Evolutionary conservation across 257 asterid species (phyloP).

Genomic region (Rhazya stricta): DNA sequence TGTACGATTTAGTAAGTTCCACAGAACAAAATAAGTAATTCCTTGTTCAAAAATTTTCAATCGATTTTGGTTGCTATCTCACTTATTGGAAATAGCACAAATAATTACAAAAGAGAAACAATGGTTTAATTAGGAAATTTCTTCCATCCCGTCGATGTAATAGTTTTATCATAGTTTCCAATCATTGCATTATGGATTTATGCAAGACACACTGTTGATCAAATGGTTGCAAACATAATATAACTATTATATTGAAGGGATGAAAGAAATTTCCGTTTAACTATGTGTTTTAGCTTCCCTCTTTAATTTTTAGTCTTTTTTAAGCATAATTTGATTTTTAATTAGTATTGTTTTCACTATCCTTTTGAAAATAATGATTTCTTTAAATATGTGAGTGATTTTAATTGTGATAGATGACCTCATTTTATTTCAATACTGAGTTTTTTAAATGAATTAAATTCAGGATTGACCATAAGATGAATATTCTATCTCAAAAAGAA

Average conservation of each 20-base stretch:
- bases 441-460: too few relatives aligned
- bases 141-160: not conserved
- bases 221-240: not conserved
- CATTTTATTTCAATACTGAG: not conserved
- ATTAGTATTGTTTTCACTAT: not conserved
- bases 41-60: too few relatives aligned
- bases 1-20: too few relatives aligned
- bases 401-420: not conserved
- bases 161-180: not conserved
- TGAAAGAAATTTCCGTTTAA: not conserved
- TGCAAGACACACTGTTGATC: not conserved
- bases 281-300: not conserved
- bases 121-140: not conserved
- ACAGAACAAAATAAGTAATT: not conserved
- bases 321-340: not conserved
- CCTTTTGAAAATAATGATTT: not conserved
- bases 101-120: not conserved
- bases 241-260: not conserved
- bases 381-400: too few relatives aligned
- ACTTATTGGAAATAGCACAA: not conserved
- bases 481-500: not conserved
- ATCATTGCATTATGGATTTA: not conserved
- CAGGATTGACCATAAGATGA: not conserved
- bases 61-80: not conserved
- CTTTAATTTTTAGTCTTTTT: not conserved